These are phyloP conservation scores for Melaleuca alternifolia DNA, from an alignment of 345 rosid genomes.

Conservation along the genomic window DNA sequence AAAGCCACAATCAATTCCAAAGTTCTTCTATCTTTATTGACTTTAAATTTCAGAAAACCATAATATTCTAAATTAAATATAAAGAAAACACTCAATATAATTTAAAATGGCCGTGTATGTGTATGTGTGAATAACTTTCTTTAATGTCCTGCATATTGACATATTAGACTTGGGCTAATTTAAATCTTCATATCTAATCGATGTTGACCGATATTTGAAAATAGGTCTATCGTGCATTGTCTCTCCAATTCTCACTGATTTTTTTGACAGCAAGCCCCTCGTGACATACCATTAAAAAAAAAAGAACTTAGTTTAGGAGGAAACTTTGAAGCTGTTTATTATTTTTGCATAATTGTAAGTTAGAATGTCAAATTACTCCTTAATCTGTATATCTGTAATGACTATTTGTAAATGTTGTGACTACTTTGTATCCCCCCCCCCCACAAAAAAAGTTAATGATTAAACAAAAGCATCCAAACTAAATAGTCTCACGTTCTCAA, in stretches of 20 bases:
- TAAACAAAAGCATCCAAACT: not conserved
- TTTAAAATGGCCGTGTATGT: too few relatives aligned
- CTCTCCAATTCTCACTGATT: not conserved
- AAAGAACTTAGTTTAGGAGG: fast-evolving
- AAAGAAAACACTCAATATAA: too few relatives aligned
- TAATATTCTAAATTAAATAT: too few relatives aligned
- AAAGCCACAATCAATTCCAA: too few relatives aligned
- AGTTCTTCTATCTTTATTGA: too few relatives aligned
- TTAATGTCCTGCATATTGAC: too few relatives aligned
- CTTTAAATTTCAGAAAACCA: too few relatives aligned
- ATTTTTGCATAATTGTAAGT: not conserved
- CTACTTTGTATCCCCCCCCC: not conserved
- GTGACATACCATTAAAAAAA: not conserved
- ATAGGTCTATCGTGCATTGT: not conserved
- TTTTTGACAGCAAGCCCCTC: not conserved
- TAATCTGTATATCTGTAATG: not conserved
- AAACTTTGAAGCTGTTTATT: not conserved
- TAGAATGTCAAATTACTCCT: not conserved
- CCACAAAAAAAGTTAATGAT: not conserved
- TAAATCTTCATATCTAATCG: too few relatives aligned
- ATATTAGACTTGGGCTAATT: too few relatives aligned
- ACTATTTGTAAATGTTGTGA: not conserved
- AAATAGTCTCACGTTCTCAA: not conserved
- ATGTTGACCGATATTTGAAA: not conserved
- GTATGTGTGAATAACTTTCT: too few relatives aligned